Percentiles rank a stretch among this genome's conserved stretches.
These are phyloP conservation scores for Candida tallmaniae DNA, from an alignment of 805 yeast species.

Conservation along the genomic window DNA sequence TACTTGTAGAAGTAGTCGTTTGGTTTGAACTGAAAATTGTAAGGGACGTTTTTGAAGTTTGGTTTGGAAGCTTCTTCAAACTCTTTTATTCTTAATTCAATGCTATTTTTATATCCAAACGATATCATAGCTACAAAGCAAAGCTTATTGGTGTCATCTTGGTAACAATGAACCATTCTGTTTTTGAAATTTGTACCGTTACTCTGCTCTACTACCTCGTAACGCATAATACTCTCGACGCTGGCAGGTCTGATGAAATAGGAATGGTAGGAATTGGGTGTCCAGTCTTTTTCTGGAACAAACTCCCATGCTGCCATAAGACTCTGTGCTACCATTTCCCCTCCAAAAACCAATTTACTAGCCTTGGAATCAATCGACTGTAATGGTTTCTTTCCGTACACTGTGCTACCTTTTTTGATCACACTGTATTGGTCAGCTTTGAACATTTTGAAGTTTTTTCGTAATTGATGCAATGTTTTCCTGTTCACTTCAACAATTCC, in stretches of 20 bases:
- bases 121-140: slow-evolving; percentile 34
- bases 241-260: slow-evolving; percentile 36
- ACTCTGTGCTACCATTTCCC: slow-evolving; percentile 35
- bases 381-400: slow-evolving; percentile 15
- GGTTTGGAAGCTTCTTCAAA: slow-evolving; percentile 13
- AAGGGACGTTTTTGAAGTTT: slow-evolving; percentile 21
- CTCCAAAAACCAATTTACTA: slow-evolving; percentile 38
- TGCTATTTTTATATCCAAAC: slow-evolving; percentile 26
- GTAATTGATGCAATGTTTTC: too few species aligned
- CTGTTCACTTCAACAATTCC: too few species aligned
- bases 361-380: slow-evolving; percentile 16
- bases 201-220: slow-evolving; percentile 27
- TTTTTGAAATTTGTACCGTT: slow-evolving; percentile 34
- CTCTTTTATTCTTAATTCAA: slow-evolving; percentile 11
- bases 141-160: slow-evolving; percentile 21
- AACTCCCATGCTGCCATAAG: slow-evolving; percentile 35
- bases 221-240: slow-evolving; percentile 23
- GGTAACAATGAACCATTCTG: slow-evolving; percentile 29
- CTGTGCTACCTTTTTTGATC: slow-evolving; percentile 10
- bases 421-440: slow-evolving; percentile 12
- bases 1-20: slow-evolving; percentile 23
- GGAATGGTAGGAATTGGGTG: slow-evolving; percentile 38
- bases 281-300: slow-evolving; percentile 18
- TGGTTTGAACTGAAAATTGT: slow-evolving; percentile 28
- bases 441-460: too few species aligned